These are phyloP conservation scores for Umbelopsis sp. DNA, from an alignment of 192 early-diverging fungal genomes.

Conservation along the genomic window DNA sequence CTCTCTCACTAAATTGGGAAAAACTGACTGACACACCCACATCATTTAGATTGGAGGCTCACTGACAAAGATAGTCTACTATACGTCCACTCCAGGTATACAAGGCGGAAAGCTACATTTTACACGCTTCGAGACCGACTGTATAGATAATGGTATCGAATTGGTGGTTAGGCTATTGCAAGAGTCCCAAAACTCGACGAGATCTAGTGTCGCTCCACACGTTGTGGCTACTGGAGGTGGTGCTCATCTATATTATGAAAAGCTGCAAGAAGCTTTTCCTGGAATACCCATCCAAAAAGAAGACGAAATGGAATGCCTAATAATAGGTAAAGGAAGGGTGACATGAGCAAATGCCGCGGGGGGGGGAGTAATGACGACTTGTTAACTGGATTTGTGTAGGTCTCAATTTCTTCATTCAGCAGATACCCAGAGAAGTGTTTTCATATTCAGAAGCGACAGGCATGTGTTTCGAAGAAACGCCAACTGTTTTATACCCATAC, in stretches of 20 bases:
- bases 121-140: constrained; percentile 91
- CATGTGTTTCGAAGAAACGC: constrained; percentile 57
- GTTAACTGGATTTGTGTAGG: constrained; percentile 44
- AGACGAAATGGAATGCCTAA: constrained; percentile 93
- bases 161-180: constrained; percentile 73
- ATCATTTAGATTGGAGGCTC: constrained; percentile 66
- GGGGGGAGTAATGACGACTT: neutral
- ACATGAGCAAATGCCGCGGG: neutral
- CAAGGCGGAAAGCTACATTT: constrained; percentile 91
- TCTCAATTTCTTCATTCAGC: constrained; percentile 88
- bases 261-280: constrained; percentile 41
- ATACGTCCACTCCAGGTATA: constrained; percentile 44
- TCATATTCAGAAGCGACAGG: constrained; percentile 77
- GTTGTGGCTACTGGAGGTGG: constrained; percentile 91
- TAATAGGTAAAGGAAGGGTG: constrained; percentile 50
- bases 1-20: neutral
- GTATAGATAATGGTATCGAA: constrained; percentile 85
- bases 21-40: neutral
- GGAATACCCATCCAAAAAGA: constrained; percentile 79
- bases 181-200: constrained; percentile 32
- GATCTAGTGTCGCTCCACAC: constrained; percentile 47
- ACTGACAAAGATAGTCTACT: constrained; percentile 76
- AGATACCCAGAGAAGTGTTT: constrained; percentile 93
- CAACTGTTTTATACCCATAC: constrained; percentile 81
- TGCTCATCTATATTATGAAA: constrained; percentile 74